Evolutionary conservation across 352 stramenopile species (phyloP).

Genomic region (Aphanomyces stellatus): DNA sequence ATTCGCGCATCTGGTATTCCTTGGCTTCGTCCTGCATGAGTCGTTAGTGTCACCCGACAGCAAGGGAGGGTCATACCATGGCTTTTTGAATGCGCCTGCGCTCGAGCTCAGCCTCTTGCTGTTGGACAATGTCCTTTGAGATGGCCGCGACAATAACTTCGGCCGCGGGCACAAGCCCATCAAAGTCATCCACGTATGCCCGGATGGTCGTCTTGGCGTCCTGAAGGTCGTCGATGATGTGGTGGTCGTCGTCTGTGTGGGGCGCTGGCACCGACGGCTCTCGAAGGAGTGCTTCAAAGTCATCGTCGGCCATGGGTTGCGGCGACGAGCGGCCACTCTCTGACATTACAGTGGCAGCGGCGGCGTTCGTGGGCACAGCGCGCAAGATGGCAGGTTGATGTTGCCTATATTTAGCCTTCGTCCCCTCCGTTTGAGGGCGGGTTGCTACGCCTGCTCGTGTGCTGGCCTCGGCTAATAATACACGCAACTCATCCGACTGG

Average conservation of each 20-base stretch:
- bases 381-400: no score
- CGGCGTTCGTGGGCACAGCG: no score
- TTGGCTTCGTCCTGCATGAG: slow-evolving; percentile 29
- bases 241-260: neutral
- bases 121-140: slow-evolving; percentile 48
- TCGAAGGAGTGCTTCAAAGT: slow-evolving; percentile 9
- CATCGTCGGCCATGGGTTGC: neutral
- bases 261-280: neutral
- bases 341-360: no score
- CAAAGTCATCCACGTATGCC: slow-evolving; percentile 56
- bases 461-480: no score
- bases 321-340: no score
- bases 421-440: no score
- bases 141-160: slow-evolving; percentile 53
- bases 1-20: slow-evolving; percentile 40
- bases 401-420: no score
- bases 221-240: neutral
- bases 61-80: slow-evolving; percentile 23
- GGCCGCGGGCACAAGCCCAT: slow-evolving; percentile 49
- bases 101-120: slow-evolving; percentile 53
- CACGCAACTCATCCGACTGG: no score
- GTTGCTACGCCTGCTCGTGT: no score
- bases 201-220: neutral
- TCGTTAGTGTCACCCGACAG: neutral
- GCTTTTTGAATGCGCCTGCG: slow-evolving; percentile 36